Conservation (phyloP, 73 alveolate genomes). For the Tetrahymena malaccensis region DNA sequence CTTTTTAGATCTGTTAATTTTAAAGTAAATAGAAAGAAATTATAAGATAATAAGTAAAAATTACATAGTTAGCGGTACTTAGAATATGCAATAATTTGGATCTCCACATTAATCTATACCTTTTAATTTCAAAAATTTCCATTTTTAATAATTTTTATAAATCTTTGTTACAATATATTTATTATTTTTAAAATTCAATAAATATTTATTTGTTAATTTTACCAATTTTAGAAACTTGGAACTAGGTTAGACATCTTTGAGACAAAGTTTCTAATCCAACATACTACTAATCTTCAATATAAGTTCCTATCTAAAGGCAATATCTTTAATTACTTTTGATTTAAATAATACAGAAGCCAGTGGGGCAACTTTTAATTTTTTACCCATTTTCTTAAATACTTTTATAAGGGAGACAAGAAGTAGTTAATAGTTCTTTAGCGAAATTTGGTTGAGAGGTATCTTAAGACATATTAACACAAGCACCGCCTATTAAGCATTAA, state of each 20-base stretch:
- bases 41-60: too few species aligned
- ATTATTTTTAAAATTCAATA: too few species aligned
- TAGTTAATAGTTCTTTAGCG: not conserved
- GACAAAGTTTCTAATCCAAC: not conserved
- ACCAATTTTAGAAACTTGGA: not conserved
- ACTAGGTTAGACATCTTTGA: not conserved
- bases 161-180: not conserved
- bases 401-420: not conserved
- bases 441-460: not conserved
- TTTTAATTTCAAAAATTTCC: not conserved
- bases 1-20: not conserved
- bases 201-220: too few species aligned
- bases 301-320: not conserved
- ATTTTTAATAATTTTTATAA: not conserved
- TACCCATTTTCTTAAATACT: not conserved
- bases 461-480: not conserved
- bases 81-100: not conserved
- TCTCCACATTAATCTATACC: not conserved
- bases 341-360: not conserved
- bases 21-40: not conserved
- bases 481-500: not conserved
- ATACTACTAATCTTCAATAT: not conserved
- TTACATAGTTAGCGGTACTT: not conserved
- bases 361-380: not conserved
- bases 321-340: not conserved